These are phyloP conservation scores for Colletotrichum acutatum DNA, from an alignment of 2,329 filamentous ascomycete species.

Conservation along the genomic window DNA sequence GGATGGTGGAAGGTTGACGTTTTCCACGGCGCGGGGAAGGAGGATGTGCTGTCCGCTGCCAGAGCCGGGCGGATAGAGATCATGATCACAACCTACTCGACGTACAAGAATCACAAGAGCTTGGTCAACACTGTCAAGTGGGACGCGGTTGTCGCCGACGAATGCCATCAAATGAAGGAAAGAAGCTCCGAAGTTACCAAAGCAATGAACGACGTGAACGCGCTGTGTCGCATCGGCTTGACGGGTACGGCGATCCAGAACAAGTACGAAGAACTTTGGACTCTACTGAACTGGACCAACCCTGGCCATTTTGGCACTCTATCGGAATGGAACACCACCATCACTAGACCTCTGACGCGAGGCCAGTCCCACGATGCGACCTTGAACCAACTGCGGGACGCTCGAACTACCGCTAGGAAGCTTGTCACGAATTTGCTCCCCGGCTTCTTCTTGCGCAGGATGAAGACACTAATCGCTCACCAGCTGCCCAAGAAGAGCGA, in stretches of 20 bases:
- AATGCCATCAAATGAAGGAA: conserved; percentile 92
- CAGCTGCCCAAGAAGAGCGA: conserved; percentile 96
- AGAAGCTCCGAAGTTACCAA: conserved; percentile 79
- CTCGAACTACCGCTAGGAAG: conserved; percentile 83
- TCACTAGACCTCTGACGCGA: conserved; percentile 82
- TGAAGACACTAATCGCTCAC: conserved; percentile 91
- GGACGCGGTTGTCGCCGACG: conserved; percentile 95
- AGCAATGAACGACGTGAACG: conserved; percentile 90
- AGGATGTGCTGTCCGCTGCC: conserved; percentile 78
- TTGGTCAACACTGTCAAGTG: conserved; percentile 86
- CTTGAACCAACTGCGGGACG: conserved; percentile 80
- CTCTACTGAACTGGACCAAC: conserved; percentile 94
- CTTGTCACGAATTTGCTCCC: conserved; percentile 90
- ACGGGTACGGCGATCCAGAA: conserved; percentile 98
- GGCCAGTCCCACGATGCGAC: conserved; percentile 96
- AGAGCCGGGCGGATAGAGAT: conserved; percentile 83
- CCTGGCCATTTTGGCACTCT: conserved; percentile 76
- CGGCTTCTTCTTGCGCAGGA: conserved; percentile 88
- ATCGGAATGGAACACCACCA: conserved; percentile 80
- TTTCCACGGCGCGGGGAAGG: conserved; percentile 79
- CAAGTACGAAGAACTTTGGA: conserved; percentile 97
- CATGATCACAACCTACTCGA: conserved; percentile 93
- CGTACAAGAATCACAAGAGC: conserved; percentile 82
- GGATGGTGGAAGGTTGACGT: conserved; percentile 93
- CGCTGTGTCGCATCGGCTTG: conserved; percentile 90